Evolutionary conservation across 495 filamentous ascomycete species (phyloP).

Genomic region (Cercophora scortea): DNA sequence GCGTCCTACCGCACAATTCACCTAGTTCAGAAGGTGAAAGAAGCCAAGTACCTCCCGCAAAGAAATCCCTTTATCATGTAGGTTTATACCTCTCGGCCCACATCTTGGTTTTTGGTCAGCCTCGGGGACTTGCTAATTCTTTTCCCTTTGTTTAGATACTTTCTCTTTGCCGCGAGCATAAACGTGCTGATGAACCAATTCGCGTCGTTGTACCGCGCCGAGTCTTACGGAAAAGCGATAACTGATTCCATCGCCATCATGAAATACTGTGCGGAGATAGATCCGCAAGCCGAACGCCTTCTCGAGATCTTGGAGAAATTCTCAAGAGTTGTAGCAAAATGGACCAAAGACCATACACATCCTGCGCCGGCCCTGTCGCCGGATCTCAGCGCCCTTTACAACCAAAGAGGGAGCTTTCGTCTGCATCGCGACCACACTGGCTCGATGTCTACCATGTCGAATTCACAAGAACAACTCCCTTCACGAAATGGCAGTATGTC

Average conservation of each 20-base stretch:
- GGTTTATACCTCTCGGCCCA: constrained; percentile 9
- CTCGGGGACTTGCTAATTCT: neutral
- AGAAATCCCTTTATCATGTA: constrained; percentile 62
- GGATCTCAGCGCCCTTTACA: constrained; percentile 26
- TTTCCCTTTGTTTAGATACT: constrained; percentile 47
- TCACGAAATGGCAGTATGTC: constrained; percentile 1
- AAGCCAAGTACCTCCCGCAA: constrained; percentile 53
- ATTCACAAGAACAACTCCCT: neutral
- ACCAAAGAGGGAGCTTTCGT: constrained; percentile 4
- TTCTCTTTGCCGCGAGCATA: constrained; percentile 63
- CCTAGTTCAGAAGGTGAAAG: constrained; percentile 49
- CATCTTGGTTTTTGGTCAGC: no score
- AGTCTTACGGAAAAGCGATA: constrained; percentile 47
- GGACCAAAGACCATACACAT: constrained; percentile 34
- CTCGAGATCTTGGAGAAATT: constrained; percentile 59
- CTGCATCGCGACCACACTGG: constrained; percentile 1
- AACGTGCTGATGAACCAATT: constrained; percentile 65
- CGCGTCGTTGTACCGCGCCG: constrained; percentile 51
- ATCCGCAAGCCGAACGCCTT: constrained; percentile 58
- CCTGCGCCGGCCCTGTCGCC: constrained; percentile 30
- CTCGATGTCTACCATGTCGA: neutral
- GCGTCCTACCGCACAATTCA: constrained; percentile 62
- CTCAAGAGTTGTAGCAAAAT: constrained; percentile 39
- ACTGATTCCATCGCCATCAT: constrained; percentile 54
- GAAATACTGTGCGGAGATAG: constrained; percentile 50